Base-by-base conservation (phyloP, 495 filamentous ascomycete genomes). In the Venustampulla echinocandica region DNA sequence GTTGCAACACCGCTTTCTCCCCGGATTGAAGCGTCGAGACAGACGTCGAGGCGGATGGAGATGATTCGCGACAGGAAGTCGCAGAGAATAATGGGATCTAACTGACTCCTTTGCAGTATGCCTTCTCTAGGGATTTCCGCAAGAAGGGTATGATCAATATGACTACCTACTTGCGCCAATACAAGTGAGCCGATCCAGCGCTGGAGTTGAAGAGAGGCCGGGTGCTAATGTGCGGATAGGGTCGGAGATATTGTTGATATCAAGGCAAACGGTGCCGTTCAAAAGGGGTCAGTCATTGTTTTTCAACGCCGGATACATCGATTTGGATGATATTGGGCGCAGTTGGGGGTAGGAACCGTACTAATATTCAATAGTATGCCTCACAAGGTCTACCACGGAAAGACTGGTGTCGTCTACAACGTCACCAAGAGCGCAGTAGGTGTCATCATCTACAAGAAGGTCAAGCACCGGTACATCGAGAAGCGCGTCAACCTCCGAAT, bases 401-500 rank as follows among this genome's bases (percentile, higher is more conserved):
- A 95, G 84, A 96, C 89, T 53, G 90, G 89, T 64, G 85, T 96
- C 59, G 75, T 96, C 75, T 95, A 95, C 81, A 96, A 95, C 75
- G 88, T 95, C 57, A 95, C 90, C 66, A 93, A 95, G 78, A 84
- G 77, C 64, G 83, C 84, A 56, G 86, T 97, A 63, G 92, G 92
- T 66, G 86, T 98, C 68, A 93, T 96, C 74, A 83, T 98, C 68
- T 90, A 96, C 84, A 95, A 94, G 81, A 82, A 86, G 64, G 92
- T 98, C 66, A 82, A 84, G 73, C 89, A 95, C 80, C 85, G 92
- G 57, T 97, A 94, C 80, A 74, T 98, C 65, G 92, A 97, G 84
- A 97, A 98, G 85, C 90, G 92, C 67, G 78, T 98, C 75, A 96
- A 92, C 78, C 76, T 98, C 73, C 88, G 92, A 65, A 75, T 97